Conservation (phyloP, 2,329 filamentous ascomycete genomes). For the Clonostachys rhizophaga region DNA sequence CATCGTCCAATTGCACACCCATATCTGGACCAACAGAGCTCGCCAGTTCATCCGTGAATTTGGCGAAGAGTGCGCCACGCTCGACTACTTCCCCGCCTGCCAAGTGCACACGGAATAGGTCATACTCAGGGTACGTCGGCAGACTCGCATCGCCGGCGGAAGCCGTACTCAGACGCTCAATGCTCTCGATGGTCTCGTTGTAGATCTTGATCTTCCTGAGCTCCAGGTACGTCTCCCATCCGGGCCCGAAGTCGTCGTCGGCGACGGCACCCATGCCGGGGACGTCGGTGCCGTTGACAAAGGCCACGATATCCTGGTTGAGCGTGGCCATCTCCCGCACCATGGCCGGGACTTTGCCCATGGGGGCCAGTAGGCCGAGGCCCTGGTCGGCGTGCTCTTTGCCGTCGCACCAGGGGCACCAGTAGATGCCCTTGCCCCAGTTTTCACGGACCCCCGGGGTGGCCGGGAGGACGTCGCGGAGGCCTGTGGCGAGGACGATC, state of each 20-base stretch:
- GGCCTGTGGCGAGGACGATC: constrained; percentile 52
- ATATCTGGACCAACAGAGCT: constrained; percentile 40
- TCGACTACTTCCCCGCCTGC: constrained; percentile 25
- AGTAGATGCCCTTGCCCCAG: constrained; percentile 57
- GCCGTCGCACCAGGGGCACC: constrained; percentile 63
- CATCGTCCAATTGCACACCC: constrained; percentile 37
- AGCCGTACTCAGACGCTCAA: constrained; percentile 38
- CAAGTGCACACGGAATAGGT: constrained; percentile 52
- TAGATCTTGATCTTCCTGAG: constrained; percentile 47
- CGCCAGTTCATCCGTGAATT: constrained; percentile 39
- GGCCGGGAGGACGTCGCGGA: constrained; percentile 46
- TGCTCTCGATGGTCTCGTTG: constrained; percentile 45
- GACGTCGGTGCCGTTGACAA: constrained; percentile 56
- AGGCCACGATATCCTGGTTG: constrained; percentile 49
- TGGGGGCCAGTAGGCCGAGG: constrained; percentile 42
- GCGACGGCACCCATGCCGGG: constrained; percentile 29
- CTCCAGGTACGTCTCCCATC: constrained; percentile 43
- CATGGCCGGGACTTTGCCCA: constrained; percentile 35
- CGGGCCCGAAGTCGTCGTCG: constrained; percentile 26
- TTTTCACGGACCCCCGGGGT: constrained; percentile 50
- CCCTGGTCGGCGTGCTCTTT: constrained; percentile 55
- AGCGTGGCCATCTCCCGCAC: constrained; percentile 49
- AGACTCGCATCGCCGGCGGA: constrained; percentile 23
- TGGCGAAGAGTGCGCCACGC: constrained; percentile 47
- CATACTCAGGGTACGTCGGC: constrained; percentile 40